Base-by-base conservation (phyloP, 2,329 filamentous ascomycete genomes). In the Hymenoscyphus albidus region DNA sequence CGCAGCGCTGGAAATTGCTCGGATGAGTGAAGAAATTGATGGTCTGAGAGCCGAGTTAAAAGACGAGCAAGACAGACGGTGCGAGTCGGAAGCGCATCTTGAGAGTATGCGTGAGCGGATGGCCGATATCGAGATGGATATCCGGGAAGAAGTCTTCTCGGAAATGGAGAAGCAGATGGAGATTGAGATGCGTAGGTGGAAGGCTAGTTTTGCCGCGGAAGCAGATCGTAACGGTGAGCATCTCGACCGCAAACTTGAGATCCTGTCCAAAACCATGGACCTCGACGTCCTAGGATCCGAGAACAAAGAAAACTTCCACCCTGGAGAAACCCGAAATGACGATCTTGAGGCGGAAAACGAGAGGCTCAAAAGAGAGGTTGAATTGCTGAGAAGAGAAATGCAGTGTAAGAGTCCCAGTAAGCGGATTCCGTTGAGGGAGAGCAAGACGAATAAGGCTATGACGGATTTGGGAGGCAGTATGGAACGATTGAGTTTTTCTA, bases 131-230 rank as follows among this genome's bases (percentile, higher is more conserved):
- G 95, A 99, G 75, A 88, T 91, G 70, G 88, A 89, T 5, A 86
- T 98, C 38, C 88, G 95, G 27, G 94, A 97, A 73, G 94, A 98
- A 70, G 94, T 93, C 71, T 93, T 88, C 70, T 82, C 80, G 2
- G 95, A 97, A 73, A 96, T 96, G 80, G 95, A 99, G 73, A 81
- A 85, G 65, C 85, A 87, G 12, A 82, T 97, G 58, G 85, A 87
- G 22, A 79, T 88, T 13, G 93, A 97, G 75, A 85, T 91, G 76
- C 83, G 85, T 10, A 83, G 91, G n/a, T 97, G 92, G 90, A 89
- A 94, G 74, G 85, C 84, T 0, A 89, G 87, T 0, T 85, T 93
- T 76, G 89, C 91, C 18, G 85, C 89, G 5, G 93, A 97, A 75
- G 84, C 87, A 67, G 93, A 96, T 71, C 85, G 87, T 56, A 87